Evolutionary conservation across 78 protist species (phyloP).

Genomic region (Corallochytrium limacisporum): DNA sequence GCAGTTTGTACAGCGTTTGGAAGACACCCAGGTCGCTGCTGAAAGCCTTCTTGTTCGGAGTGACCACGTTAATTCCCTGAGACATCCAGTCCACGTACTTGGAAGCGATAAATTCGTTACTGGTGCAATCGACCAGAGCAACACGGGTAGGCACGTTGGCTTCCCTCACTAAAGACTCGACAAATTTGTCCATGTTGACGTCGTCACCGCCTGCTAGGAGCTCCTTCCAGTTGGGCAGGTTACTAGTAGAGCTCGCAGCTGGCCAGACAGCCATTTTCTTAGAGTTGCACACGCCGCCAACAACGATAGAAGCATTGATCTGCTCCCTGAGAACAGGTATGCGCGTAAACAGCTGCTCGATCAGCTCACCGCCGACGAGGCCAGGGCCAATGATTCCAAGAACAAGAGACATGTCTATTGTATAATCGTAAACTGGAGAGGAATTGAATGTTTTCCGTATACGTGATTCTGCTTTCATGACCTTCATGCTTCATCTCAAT

Average conservation of each 20-base stretch:
- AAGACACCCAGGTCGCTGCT: constrained; percentile 14
- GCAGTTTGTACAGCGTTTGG: constrained; percentile 1
- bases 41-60: constrained; percentile 46
- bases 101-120: constrained; percentile 21
- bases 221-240: no score
- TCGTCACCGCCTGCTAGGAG: neutral
- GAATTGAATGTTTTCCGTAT: no score
- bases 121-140: constrained; percentile 44
- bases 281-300: constrained; percentile 1
- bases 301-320: neutral
- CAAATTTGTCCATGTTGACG: neutral
- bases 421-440: no score
- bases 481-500: no score
- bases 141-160: neutral
- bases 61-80: constrained; percentile 32
- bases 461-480: no score
- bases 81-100: constrained; percentile 24
- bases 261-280: neutral
- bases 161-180: neutral
- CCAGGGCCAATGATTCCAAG: constrained; percentile 25
- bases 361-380: constrained; percentile 15
- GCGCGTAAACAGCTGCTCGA: constrained; percentile 1
- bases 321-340: neutral
- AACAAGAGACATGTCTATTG: no score
- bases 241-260: no score